Evolutionary conservation across 2,329 filamentous ascomycete genomes (phyloP).

Genomic region (Colletotrichum cereale): DNA sequence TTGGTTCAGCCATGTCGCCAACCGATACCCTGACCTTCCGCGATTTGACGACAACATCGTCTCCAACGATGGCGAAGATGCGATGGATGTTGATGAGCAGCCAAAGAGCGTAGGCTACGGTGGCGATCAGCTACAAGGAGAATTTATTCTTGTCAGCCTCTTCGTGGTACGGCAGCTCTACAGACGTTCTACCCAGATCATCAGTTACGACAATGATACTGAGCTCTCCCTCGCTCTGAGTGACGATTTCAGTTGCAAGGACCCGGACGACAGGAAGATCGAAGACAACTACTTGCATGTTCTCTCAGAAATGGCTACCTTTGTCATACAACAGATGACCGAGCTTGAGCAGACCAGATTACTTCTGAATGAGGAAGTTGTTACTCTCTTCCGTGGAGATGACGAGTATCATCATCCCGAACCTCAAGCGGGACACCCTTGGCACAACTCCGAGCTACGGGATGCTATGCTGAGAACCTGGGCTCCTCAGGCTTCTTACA

Average conservation of each 20-base stretch:
- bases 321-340: constrained; percentile 52
- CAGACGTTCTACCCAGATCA: constrained; percentile 52
- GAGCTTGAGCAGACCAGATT: constrained; percentile 53
- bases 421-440: constrained; percentile 18
- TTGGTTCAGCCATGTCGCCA: constrained; percentile 37
- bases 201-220: constrained; percentile 41
- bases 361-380: constrained; percentile 48
- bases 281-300: constrained; percentile 53
- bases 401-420: constrained; percentile 23
- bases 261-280: constrained; percentile 42
- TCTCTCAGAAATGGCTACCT: constrained; percentile 52
- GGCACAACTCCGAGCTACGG: constrained; percentile 31
- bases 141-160: constrained; percentile 56
- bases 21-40: constrained; percentile 23
- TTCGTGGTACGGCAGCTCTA: constrained; percentile 57
- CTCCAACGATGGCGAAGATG: background rate
- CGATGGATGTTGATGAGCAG: constrained; percentile 28
- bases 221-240: constrained; percentile 48
- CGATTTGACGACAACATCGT: constrained; percentile 22
- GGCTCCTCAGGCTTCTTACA: constrained; percentile 26
- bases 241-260: constrained; percentile 46
- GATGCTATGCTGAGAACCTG: constrained; percentile 35
- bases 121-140: constrained; percentile 47
- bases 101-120: constrained; percentile 2
- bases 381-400: constrained; percentile 53